A percentile compares a stretch with the other conserved stretches of the same genome.
Conservation (phyloP, 1,284 basidiomycete species). For the Heterobasidion irregulare region DNA sequence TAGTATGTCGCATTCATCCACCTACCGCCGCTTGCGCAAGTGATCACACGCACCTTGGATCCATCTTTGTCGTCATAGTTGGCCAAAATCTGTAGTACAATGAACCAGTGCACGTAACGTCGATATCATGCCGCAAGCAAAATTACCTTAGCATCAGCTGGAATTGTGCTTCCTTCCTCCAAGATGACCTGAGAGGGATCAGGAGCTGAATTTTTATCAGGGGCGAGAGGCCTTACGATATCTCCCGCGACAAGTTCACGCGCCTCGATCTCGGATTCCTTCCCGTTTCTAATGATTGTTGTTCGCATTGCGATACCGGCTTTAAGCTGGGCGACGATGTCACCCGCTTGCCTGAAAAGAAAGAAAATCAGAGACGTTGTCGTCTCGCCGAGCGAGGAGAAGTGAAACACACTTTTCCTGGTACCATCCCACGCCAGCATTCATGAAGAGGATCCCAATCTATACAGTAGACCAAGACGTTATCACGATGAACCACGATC, state of each 20-base stretch:
- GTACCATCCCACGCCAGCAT: conserved; percentile 50
- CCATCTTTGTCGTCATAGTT: conserved; percentile 34
- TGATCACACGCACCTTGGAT: conserved; percentile 17
- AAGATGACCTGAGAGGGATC: conserved; percentile 15
- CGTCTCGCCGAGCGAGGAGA: background rate
- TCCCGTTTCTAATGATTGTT: conserved; percentile 32
- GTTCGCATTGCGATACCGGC: conserved; percentile 43
- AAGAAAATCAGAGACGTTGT: background rate
- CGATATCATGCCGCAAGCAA: conserved; percentile 3
- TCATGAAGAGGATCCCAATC: conserved; percentile 30
- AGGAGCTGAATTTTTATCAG: background rate
- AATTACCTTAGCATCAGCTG: conserved; percentile 35
- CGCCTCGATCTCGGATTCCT: conserved; percentile 41
- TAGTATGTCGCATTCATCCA: background rate
- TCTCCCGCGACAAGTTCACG: conserved; percentile 47
- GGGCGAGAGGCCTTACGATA: conserved; percentile 19
- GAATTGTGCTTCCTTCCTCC: conserved; percentile 41
- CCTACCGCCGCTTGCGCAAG: background rate
- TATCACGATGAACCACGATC: background rate
- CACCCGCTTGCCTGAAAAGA: conserved; percentile 25
- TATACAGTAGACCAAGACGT: conserved; percentile 2
- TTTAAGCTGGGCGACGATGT: conserved; percentile 45
- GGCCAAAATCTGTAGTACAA: conserved; percentile 30
- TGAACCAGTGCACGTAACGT: conserved; percentile 14
- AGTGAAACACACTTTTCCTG: conserved; percentile 34